Base-by-base conservation (phyloP, 1,139 yeast genomes). In the Candida labiduridarum region DNA sequence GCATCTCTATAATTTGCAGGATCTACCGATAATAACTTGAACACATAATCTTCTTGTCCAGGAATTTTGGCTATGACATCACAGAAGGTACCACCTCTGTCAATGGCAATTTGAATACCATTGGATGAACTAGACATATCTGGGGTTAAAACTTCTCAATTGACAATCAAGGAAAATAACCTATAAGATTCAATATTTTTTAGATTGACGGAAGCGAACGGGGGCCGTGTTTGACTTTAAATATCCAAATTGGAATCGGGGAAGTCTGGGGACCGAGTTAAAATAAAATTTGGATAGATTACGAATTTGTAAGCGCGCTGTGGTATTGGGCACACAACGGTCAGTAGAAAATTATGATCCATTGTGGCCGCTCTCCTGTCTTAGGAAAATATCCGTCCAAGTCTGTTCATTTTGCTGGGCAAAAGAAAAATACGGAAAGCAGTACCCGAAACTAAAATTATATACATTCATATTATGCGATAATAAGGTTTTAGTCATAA, bases 71-170 rank as follows among this genome's bases (percentile, higher is more conserved):
- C 84, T 30, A 80, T 74, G 65, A 91, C 82, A 63, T 90, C 97
- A 6, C 96, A 89, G 70, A 90, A 90, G 0, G 97, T 91, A 49
- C 97, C 97, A 55, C 94, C 92, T 63, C 91, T 71, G 60, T 83
- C 87, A 36, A 68, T 61, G 34, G 73, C 72, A 43, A 68, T 62
- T 48, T 62, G 64, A 46, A 65, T 64, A 15, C 66, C 66, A 45
- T 49, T 50, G 6, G 41, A 29, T 40, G 52, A 35, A n/a, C n/a
- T 9, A 2, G 41, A 19, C 41, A 38, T 38, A 11, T n/a, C 12
- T 14, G 35, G 14, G 35, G 9, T 25, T 8, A 25, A 25, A 25
- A 25, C 29, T 25, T 34, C 11, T 14, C 19, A 34, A 34, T 34
- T 34, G 38, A 14, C 14, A 2, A 33, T 14, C 11, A 4, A 33